phyloP scores from a whole-genome alignment of 176 grass and related monocot species.

The Pharus latifolius region DNA sequence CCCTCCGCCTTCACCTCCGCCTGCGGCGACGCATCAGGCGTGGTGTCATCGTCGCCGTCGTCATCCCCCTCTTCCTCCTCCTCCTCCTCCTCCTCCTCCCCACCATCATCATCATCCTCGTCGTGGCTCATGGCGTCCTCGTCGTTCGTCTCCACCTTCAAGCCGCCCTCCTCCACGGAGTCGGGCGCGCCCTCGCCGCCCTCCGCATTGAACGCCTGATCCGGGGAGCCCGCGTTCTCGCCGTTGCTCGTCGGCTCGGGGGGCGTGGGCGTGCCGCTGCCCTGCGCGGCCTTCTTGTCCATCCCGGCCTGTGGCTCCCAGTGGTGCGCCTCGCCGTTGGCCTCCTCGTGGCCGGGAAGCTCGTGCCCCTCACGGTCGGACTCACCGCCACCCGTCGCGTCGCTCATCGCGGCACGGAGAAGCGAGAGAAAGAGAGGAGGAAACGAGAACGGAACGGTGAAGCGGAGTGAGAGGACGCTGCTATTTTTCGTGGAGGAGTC shows the following conservation, averaged over 20 bases:
- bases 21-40: conserved; percentile 28
- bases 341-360: conserved; percentile 18
- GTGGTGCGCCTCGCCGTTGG: conserved; percentile 12
- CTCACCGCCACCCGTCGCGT: conserved; percentile 25
- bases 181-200: not conserved
- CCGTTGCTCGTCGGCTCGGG: conserved; percentile 18
- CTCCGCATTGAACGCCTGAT: conserved; percentile 34
- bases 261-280: not conserved
- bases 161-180: not conserved
- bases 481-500: not conserved
- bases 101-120: conserved; percentile 29
- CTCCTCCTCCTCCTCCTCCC: conserved; percentile 3
- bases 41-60: conserved; percentile 30
- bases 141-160: conserved; percentile 24
- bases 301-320: not conserved
- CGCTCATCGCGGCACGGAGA: conserved; percentile 33
- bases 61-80: conserved; percentile 13
- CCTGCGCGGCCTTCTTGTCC: not conserved
- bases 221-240: conserved; percentile 19
- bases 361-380: conserved; percentile 18
- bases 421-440: not conserved
- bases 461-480: not conserved
- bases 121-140: conserved; percentile 32
- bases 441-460: conserved; percentile 20
- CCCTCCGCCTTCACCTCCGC: conserved; percentile 33